Conservation (phyloP, 2,329 filamentous ascomycete genomes). For the Alternaria tenuissima region DNA sequence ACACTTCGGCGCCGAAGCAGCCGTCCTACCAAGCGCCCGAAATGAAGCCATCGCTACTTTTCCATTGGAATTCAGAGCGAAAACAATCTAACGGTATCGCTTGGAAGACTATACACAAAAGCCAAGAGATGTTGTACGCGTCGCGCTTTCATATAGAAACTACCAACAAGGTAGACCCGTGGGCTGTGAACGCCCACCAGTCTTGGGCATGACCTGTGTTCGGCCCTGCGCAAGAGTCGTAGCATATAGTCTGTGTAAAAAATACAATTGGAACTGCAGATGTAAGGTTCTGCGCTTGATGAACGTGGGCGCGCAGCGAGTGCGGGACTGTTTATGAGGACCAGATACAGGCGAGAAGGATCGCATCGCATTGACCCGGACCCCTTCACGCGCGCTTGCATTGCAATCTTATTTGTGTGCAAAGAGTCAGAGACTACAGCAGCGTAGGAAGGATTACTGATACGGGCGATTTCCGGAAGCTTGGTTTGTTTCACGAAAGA, state of each 20-base stretch:
- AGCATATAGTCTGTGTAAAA: not conserved
- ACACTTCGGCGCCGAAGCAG: slow-evolving; percentile 10
- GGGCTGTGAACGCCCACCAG: not conserved
- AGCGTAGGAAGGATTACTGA: not conserved
- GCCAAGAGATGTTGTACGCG: not conserved
- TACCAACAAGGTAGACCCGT: not conserved
- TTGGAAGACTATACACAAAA: not conserved
- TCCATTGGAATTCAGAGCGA: not conserved
- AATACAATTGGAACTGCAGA: fast-evolving
- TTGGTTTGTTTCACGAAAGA: slow-evolving; percentile 1
- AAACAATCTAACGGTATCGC: not conserved
- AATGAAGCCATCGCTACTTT: slow-evolving; percentile 4
- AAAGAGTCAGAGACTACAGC: not conserved
- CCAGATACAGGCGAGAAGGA: not conserved
- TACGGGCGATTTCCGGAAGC: not conserved
- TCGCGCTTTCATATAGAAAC: not conserved
- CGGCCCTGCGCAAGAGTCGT: not conserved
- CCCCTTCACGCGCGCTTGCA: not conserved
- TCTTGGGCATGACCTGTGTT: not conserved
- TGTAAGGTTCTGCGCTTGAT: not conserved
- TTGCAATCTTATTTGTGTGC: not conserved
- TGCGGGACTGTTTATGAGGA: not conserved
- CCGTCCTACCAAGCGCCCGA: slow-evolving; percentile 11
- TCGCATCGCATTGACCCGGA: not conserved
- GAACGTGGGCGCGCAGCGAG: not conserved